Evolutionary conservation across 805 yeast species (phyloP), one percentile per base, ranked within the genome.

Genomic region (Helenozyma rhizophorensis): DNA sequence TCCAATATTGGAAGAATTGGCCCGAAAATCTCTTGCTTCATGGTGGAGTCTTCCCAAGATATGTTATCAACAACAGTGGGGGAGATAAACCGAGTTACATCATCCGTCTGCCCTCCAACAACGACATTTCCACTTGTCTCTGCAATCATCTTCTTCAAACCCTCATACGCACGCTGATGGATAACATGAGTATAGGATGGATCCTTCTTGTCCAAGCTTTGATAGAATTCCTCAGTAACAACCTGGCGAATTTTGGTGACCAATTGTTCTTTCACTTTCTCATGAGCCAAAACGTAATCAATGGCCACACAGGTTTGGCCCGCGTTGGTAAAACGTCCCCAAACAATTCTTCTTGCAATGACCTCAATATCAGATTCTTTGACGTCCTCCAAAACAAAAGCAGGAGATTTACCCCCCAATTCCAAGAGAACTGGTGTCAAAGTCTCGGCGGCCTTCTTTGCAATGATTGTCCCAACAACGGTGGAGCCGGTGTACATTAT

Each of bases 281-380:
- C 74, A 37, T 82, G 86, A n/a, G 78, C 82, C 27, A 86, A 49
- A 4, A 83, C 61, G 51, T 87, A 89, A 60, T 90, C 97, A 7
- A 89, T 83, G 8, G 95, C 84, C 24, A 86, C 83, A 64, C 97
- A 89, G 2, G 93, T 79, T 62, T 89, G 97, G 12, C 97, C 97
- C 12, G 83, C 75, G 53, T 87, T 90, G 21, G 75, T 60, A 51
- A 80, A 81, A 46, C 81, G 76, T 12, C 89, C 90, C 84, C 93
- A 85, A 1, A 72, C 70, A 11, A 86, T 60, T 58, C 97, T 74
- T 43, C 70, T 71, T 16, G 87, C 65, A 25, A 68, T 42, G 1
- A 62, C 56, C 8, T 58, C 50, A 23, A 78, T 46, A 36, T 75
- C 67, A n/a, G 46, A 52, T 36, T 67, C 65, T 10, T 62, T 62